phyloP scores from a whole-genome alignment of 2,329 filamentous ascomycete species.

The Exutisphaerella laricina region DNA sequence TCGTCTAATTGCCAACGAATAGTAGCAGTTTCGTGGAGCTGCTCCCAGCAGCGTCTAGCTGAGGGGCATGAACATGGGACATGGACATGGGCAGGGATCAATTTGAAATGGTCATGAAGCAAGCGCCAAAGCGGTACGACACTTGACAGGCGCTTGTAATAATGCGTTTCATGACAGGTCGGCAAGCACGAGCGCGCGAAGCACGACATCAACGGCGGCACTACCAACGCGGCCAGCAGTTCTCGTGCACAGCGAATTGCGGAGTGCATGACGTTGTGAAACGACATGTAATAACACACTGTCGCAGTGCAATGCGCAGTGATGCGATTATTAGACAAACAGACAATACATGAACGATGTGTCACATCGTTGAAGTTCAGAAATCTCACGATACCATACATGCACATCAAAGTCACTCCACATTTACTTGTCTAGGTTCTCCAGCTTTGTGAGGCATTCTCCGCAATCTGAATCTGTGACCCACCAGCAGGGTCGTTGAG shows the following conservation, averaged over 20 bases:
- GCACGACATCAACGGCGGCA: constrained; percentile 8
- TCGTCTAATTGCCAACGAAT: not conserved
- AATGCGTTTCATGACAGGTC: constrained; percentile 11
- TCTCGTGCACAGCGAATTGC: constrained; percentile 12
- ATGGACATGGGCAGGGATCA: not conserved
- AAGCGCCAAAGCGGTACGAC: not conserved
- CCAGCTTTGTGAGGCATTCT: constrained; percentile 2
- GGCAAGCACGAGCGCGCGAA: constrained; percentile 7
- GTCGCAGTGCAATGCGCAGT: not conserved
- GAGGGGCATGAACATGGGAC: not conserved
- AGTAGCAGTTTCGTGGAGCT: constrained; percentile 1
- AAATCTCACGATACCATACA: too few relatives aligned
- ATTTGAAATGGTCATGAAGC: not conserved
- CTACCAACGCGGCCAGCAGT: not conserved
- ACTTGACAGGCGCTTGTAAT: too few relatives aligned
- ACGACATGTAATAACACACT: not conserved
- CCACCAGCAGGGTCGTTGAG: constrained; percentile 5
- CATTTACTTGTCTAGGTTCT: not conserved
- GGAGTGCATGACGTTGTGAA: constrained; percentile 16
- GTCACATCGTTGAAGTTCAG: too few relatives aligned
- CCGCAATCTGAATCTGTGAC: constrained; percentile 1
- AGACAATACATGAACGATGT: too few relatives aligned
- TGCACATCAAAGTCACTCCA: constrained; percentile 7
- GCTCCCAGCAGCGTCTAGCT: not conserved
- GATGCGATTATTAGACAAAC: constrained; percentile 9